Evolutionary conservation across 1,284 basidiomycete species (phyloP).

Genomic region (Cutaneotrichosporon sp.): DNA sequence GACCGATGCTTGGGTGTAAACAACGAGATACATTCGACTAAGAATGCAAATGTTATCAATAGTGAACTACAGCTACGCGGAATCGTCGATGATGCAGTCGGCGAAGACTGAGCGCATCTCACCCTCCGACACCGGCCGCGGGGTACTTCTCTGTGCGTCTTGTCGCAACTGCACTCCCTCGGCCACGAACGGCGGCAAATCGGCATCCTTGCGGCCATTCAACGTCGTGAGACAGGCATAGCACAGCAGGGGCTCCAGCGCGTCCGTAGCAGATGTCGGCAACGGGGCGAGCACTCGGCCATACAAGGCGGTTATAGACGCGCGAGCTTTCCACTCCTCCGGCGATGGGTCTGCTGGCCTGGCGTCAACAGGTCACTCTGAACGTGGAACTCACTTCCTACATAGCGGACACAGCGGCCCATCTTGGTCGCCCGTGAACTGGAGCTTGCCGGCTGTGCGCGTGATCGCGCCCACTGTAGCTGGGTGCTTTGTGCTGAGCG

Average conservation of each 20-base stretch:
- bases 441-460: slow-evolving; percentile 74
- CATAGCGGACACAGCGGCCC: slow-evolving; percentile 60
- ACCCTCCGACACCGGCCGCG: slow-evolving; percentile 19
- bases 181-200: not conserved
- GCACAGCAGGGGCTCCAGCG: slow-evolving; percentile 58
- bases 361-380: not conserved
- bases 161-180: not conserved
- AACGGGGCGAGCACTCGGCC: slow-evolving; percentile 10
- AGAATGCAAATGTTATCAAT: not conserved
- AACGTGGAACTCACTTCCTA: slow-evolving; percentile 56
- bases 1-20: too few species aligned
- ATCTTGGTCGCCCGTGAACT: slow-evolving; percentile 58
- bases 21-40: too few species aligned
- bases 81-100: slow-evolving; percentile 25
- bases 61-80: not conserved
- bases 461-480: slow-evolving; percentile 84
- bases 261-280: not conserved
- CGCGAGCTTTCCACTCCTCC: slow-evolving; percentile 66
- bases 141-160: not conserved
- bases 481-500: slow-evolving; percentile 74
- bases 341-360: slow-evolving; percentile 67
- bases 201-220: not conserved
- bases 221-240: slow-evolving; percentile 70
- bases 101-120: slow-evolving; percentile 34
- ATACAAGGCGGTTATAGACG: slow-evolving; percentile 62